Conservation (phyloP, 202 grass and related monocot species). For the Setaria viridis region DNA sequence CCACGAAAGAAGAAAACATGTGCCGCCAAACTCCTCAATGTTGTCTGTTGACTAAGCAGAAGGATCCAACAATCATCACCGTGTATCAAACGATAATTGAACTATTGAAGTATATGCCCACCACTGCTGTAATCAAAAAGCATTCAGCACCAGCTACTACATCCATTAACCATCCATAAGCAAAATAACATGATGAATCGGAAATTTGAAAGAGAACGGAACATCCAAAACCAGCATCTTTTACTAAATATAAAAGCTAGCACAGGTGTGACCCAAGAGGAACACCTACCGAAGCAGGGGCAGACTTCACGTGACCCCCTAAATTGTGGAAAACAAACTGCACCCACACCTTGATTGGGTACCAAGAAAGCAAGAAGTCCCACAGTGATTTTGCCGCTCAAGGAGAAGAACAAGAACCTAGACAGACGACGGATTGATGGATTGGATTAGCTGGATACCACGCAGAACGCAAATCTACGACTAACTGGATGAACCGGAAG, state of each 20-base stretch:
- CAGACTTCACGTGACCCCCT: not conserved
- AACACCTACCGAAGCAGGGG: slow-evolving; percentile 5
- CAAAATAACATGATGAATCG: not conserved
- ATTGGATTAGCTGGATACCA: not conserved
- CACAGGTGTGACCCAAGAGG: not conserved
- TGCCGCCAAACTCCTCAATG: not conserved
- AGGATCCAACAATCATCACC: slow-evolving; percentile 12
- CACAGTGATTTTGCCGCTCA: not conserved
- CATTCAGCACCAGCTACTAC: not conserved
- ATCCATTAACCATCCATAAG: slow-evolving; percentile 17
- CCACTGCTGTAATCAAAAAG: not conserved
- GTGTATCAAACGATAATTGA: not conserved
- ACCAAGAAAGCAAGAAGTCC: not conserved
- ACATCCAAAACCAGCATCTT: not conserved
- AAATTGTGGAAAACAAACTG: not conserved
- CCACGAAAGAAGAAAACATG: not conserved
- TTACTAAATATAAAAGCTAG: not conserved
- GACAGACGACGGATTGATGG: not conserved
- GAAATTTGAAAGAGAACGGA: not conserved
- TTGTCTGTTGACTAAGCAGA: not conserved
- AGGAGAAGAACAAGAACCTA: not conserved
- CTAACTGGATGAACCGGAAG: not conserved
- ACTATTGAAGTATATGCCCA: not conserved
- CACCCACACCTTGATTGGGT: not conserved
- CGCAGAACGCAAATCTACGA: not conserved